Evolutionary conservation across 2,329 filamentous ascomycete species (phyloP), one percentile per base, ranked within the genome.

Genomic region (Aurifilum marmelostoma): DNA sequence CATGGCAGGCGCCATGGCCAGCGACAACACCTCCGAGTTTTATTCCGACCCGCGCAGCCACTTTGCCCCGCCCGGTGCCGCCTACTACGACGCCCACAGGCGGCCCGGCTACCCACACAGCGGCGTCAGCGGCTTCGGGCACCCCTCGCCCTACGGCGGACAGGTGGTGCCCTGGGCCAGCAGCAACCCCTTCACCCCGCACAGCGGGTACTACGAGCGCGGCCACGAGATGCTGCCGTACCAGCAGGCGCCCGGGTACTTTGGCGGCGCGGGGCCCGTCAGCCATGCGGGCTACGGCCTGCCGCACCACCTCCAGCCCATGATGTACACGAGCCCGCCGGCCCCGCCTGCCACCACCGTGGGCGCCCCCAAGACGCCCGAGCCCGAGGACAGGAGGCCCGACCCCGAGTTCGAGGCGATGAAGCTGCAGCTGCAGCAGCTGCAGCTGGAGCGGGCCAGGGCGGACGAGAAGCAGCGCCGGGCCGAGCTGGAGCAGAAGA

Each of bases 11-110:
- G 67, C 66, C 52, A 87, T 88, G 82, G 29, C n/a, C 11, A 91
- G 85, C 77, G 83, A 87, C 82, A 41, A 41, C 34, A 27, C 59
- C 1, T 61, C 59, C 37, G 59, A 41, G n/a, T 61, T 39, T 24
- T 90, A 91, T 77, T 83, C 83, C 27, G 88, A 92, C 32, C 88
- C 92, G n/a, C 90, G 85, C 76, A 79, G 81, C 71, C 78, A 72
- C 63, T 77, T 75, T 68, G 50, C 37, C 29, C 54, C 64, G 24
- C 56, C 27, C 8, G 32, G 12, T n/a, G 21, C 65, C 5, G 27
- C 21, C n/a, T 65, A 61, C 62, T 81, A 79, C 71, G 73, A 74
- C 43, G 9, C 43, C 4, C 43, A 47, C 56, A 76, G 77, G 66
- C 74, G 80, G 69, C 74, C 75, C 27, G 72, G 70, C 68, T 87